Evolutionary conservation across 192 early-diverging fungal genomes (phyloP), one percentile per base, ranked within the genome.

Genomic region (Dissophora ornata): DNA sequence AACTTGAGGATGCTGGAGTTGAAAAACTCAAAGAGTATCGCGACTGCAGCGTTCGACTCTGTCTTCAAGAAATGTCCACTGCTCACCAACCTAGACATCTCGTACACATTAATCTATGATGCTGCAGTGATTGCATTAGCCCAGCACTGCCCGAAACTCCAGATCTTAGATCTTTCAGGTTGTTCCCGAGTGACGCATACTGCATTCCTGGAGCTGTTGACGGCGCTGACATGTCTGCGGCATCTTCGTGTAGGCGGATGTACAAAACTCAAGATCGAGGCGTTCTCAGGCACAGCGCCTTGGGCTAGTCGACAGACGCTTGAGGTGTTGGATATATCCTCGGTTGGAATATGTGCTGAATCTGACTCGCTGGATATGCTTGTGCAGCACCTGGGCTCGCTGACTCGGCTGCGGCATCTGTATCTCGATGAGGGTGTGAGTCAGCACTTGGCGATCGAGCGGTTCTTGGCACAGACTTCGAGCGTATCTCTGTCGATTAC

Each of bases 71-170:
- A 22, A 28, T 62, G 52, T 24, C 65, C 57, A 6, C 24, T 36
- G 21, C 28, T 77, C 29, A 56, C 24, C 6, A 32, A 33, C 30
- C 24, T 77, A 6, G 65, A 67, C 22, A 55, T 77, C 8, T 67
- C 64, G 15, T 40, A 50, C 21, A 77, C 73, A n/a, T 19, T 77
- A 25, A 55, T 77, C 22, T 42, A 62, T 28, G 73, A 77, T 57
- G 33, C 65, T 6, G 63, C 46, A 8, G 29, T 67, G 3, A 21
- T 40, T 0, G 36, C 58, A 7, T 47, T 77, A 9, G 59, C 54
- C 3, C 50, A 46, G n/a, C 24, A 57, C 21, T 77, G 73, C 33
- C 45, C 45, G 9, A 11, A 21, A 12, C 40, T 77, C 1, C 50
- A 53, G 36, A 24, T 30, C 7, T n/a, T 77, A 36, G 58, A 67